Base-by-base conservation (phyloP, 352 stramenopile species). In the Phytophthora chlamydospora region DNA sequence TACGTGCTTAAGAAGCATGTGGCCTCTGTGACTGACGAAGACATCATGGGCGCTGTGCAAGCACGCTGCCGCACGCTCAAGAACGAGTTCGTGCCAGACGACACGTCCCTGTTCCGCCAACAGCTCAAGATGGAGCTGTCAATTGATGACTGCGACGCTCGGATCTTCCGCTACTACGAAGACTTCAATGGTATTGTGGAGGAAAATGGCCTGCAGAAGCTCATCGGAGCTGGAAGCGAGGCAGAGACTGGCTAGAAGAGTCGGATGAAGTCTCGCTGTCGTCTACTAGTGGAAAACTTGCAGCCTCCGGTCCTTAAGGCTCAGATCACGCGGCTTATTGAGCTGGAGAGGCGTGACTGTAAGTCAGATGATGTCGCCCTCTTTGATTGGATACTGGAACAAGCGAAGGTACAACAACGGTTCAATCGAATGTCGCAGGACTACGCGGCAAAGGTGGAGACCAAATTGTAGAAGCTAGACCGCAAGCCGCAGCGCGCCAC, bases 41-140 rank as follows among this genome's bases (percentile, higher is more conserved):
- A 71, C 27, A 49, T 71, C 19, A 48, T 57, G 27, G 6, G 8
- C 3, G 44, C 32, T 8, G 50, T 67, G 29, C 8, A 44, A 14
- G 16, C 41, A 33, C 48, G 40, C 0, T 65, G 40, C 12, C 36
- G 35, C 27, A 54, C 40, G 11, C 21, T 66, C 19, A 59, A 60
- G 54, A 65, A 67, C 34, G 54, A 48, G 31, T 56, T 54, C 21
- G 45, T 60, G 29, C 59, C 49, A n/a, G 49, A 62, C 9, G 21
- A 63, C 29, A 54, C 54, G n/a, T 57, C 19, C 14, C 19, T 66
- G 50, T 66, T 66, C 41, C 33, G 48, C 5, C 13, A 31, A 17
- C 39, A 45, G 17, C 31, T 66, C 6, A 50, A 36, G 19, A 66
- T 66, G 58, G 38, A 62, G 35, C 48, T 62, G n/a, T 42, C 34